Evolutionary conservation across 1,139 yeast species (phyloP).

Genomic region (Candida mesenterica): DNA sequence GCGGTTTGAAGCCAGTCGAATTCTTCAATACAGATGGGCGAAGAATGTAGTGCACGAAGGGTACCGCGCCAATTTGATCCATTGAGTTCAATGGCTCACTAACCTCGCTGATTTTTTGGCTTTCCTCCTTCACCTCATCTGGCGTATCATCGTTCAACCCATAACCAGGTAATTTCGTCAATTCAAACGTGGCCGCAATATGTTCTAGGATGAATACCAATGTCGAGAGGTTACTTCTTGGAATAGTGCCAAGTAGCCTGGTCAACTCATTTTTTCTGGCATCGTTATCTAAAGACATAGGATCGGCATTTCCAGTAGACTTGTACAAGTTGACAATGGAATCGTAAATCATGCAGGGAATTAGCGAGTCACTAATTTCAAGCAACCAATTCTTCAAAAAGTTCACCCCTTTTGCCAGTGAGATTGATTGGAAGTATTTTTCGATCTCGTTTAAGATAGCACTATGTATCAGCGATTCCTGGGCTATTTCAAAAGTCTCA

Average conservation of each 20-base stretch:
- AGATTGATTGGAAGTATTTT: conserved; percentile 13
- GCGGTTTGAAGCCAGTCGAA: conserved; percentile 44
- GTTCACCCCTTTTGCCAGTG: conserved; percentile 22
- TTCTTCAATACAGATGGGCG: conserved; percentile 41
- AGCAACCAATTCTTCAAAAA: conserved; percentile 44
- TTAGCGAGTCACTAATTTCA: conserved; percentile 42
- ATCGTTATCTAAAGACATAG: conserved; percentile 9
- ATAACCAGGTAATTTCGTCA: conserved; percentile 27
- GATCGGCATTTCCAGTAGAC: conserved; percentile 5
- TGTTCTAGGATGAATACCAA: conserved; percentile 40
- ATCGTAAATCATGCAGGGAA: conserved; percentile 46
- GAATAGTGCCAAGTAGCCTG: conserved; percentile 32
- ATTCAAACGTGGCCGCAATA: conserved; percentile 24
- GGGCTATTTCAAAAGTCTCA: conserved; percentile 16
- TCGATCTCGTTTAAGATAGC: conserved; percentile 24
- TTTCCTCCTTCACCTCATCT: conserved; percentile 23
- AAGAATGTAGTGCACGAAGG: conserved; percentile 42
- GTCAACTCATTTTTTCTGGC: conserved; percentile 20
- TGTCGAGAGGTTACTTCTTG: conserved; percentile 43
- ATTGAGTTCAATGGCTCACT: conserved; percentile 30
- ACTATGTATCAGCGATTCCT: conserved; percentile 24
- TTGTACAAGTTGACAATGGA: conserved; percentile 28
- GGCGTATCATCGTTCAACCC: conserved; percentile 30
- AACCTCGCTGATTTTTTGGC: conserved; percentile 12
- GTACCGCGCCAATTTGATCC: conserved; percentile 39